These are phyloP conservation scores for Tetragonia tetragonoides DNA, from an alignment of 148 eudicot species.

Conservation along the genomic window DNA sequence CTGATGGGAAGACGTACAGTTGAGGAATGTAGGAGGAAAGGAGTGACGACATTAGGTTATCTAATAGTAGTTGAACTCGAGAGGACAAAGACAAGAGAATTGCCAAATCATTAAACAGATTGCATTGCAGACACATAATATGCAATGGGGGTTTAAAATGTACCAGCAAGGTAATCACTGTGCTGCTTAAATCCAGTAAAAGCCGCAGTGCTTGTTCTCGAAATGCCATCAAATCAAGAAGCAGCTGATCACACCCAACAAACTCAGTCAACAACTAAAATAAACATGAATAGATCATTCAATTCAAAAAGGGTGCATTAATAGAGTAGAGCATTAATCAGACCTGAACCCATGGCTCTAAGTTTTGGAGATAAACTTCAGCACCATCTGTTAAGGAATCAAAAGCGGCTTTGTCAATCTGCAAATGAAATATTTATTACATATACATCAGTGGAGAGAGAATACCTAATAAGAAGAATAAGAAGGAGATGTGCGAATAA, in stretches of 20 bases:
- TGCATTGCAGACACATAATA: background rate
- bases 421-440: background rate
- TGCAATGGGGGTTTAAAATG: conserved; percentile 23
- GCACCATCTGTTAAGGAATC: conserved; percentile 86
- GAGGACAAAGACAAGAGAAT: background rate
- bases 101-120: background rate
- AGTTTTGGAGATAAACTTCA: conserved; percentile 78
- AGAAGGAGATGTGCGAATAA: too few relatives aligned
- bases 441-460: too few relatives aligned
- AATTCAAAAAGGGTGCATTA: too few relatives aligned
- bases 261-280: conserved; percentile 14
- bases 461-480: too few relatives aligned
- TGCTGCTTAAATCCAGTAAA: conserved; percentile 94
- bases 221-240: conserved; percentile 96
- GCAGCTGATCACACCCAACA: conserved; percentile 56
- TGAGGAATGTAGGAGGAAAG: background rate
- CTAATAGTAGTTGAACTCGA: background rate
- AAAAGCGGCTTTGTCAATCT: conserved; percentile 88
- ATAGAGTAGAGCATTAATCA: background rate
- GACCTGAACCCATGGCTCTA: conserved; percentile 99
- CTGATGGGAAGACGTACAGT: background rate
- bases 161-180: conserved; percentile 95
- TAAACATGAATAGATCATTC: too few relatives aligned
- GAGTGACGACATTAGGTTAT: background rate
- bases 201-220: conserved; percentile 96